These are phyloP conservation scores for Rhynchospora tenuis DNA, from an alignment of 176 grass and related monocot species.

Conservation along the genomic window DNA sequence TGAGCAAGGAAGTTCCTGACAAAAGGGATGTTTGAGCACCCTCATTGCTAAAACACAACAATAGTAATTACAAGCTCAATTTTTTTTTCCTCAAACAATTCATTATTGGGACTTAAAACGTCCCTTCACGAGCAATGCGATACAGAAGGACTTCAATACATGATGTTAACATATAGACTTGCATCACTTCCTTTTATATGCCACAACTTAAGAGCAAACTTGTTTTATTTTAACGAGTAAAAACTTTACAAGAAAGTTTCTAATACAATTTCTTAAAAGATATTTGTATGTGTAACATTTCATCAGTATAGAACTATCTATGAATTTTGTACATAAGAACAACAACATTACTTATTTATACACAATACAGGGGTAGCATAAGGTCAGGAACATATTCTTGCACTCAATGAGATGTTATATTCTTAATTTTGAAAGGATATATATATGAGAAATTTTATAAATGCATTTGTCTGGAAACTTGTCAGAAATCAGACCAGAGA, in stretches of 20 bases:
- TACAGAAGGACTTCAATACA: not conserved
- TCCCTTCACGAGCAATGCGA: not conserved
- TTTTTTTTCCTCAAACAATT: not conserved
- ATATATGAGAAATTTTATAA: not conserved
- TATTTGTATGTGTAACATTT: too few relatives aligned
- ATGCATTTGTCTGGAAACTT: not conserved
- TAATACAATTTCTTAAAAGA: constrained; percentile 3
- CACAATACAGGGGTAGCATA: not conserved
- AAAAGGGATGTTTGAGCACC: constrained; percentile 54
- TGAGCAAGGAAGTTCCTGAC: constrained; percentile 88
- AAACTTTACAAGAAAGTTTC: not conserved
- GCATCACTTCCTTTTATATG: too few relatives aligned
- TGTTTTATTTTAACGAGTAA: too few relatives aligned
- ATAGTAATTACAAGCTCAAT: constrained; percentile 17
- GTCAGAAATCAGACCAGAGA: not conserved
- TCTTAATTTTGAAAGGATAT: not conserved
- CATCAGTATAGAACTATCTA: not conserved
- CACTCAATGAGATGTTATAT: not conserved
- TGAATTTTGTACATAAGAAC: constrained; percentile 1
- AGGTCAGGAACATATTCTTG: not conserved
- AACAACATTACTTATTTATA: not conserved
- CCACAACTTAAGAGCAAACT: too few relatives aligned
- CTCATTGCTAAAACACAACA: constrained; percentile 63
- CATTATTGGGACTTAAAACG: not conserved
- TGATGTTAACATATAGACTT: not conserved